Base-by-base conservation (phyloP, 495 filamentous ascomycete genomes). In the Apodospora peruviana region DNA sequence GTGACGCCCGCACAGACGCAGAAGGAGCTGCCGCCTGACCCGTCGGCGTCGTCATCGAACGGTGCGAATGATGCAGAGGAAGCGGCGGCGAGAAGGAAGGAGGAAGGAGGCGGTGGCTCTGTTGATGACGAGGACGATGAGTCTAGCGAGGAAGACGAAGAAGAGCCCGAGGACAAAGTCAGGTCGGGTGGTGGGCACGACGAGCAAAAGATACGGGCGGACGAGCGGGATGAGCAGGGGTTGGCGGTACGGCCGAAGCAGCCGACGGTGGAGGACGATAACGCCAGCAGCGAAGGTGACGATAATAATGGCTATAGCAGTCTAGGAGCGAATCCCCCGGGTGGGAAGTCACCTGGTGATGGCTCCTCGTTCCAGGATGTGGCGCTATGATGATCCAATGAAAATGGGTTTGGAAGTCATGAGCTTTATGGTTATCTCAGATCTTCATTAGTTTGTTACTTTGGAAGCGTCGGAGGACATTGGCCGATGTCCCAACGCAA, bases 141-240 rank as follows among this genome's bases (percentile, higher is more conserved):
- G 40, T 55, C 60, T 18, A 66, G 65, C 9, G 62, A 68, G 3
- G 59, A 69, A 3, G 65, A 69, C 12, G 61, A 64, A 23, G 58
- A 64, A 25, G 57, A 64, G 44, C 9, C 14, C 10, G 50, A 61
- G 50, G 52, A 67, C 22, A 67, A 68, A 35, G 57, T 55, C 16
- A 52, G 51, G 46, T n/a, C n/a, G n/a, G n/a, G n/a, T n/a, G n/a
- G n/a, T n/a, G n/a, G n/a, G n/a, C 56, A 71, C 8, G 73, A 76
- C 1, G 80, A 83, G 60, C 78, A 80, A 54, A 83, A 83, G 51
- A 67, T 76, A 23, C 61, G 75, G 34, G 60, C 75, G 4, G 75
- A 79, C 23, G 77, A 83, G 48, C 63, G 69, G 40, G 75, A 81
- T 14, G 65, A 71, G 24, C 71, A 76, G 45, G 73, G 69, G 23